Conservation (phyloP, 208 protist genomes). For the Porcisia deanei region DNA sequence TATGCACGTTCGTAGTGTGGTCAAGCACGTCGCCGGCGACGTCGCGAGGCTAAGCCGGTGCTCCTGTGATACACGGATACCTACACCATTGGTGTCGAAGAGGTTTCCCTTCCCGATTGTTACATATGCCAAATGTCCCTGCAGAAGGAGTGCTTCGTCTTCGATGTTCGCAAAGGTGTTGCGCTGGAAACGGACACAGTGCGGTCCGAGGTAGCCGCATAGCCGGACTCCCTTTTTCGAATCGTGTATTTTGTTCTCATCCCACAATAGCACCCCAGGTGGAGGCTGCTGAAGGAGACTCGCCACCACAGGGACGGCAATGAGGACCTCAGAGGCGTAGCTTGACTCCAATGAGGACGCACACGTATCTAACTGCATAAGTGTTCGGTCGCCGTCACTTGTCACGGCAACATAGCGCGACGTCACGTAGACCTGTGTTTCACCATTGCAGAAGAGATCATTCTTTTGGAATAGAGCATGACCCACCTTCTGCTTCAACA, state of each 20-base stretch:
- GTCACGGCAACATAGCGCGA: constrained; percentile 67
- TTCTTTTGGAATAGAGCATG: constrained; percentile 63
- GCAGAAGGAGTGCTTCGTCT: constrained; percentile 47
- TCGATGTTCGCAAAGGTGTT: constrained; percentile 67
- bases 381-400: constrained; percentile 40
- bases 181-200: constrained; percentile 43
- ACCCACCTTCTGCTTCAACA: constrained; percentile 34
- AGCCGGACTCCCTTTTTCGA: constrained; percentile 46
- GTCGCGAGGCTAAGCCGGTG: constrained; percentile 29
- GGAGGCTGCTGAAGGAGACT: constrained; percentile 56
- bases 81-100: constrained; percentile 61
- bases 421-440: constrained; percentile 56
- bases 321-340: constrained; percentile 66
- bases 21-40: not conserved
- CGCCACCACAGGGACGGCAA: constrained; percentile 53
- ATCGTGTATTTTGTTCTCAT: constrained; percentile 68
- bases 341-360: constrained; percentile 36
- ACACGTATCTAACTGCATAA: constrained; percentile 79
- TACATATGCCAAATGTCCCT: constrained; percentile 70
- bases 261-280: constrained; percentile 63
- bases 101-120: constrained; percentile 70
- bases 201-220: constrained; percentile 51
- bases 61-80: constrained; percentile 27
- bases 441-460: constrained; percentile 55
- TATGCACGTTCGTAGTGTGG: constrained; percentile 41